Base-by-base conservation (phyloP, 2,329 filamentous ascomycete genomes). In the Berkeleyomyces basicola region DNA sequence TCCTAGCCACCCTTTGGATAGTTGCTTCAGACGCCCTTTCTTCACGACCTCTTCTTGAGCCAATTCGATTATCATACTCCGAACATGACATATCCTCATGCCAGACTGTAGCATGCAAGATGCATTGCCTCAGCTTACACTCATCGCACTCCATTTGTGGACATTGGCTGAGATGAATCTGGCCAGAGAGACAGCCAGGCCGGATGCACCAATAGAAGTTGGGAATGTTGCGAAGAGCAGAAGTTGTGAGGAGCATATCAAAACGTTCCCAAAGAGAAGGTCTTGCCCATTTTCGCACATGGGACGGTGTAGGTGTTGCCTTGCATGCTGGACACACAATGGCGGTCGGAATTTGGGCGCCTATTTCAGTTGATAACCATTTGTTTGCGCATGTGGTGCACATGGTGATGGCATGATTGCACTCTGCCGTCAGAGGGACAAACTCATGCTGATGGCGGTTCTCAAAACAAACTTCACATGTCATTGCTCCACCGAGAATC, bases 151-250 rank as follows among this genome's bases (percentile, higher is more conserved):
- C 68, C 61, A 72, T 71, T 61, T 67, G 69, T 1, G 69, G 61
- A 59, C 74, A 75, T 0, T 62, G 65, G 7, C 59, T 55, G 9
- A 67, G 66, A 46, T 72, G 67, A n/a, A 76, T 71, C 67, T 75
- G 73, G 7, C 74, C 74, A 0, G 73, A 72, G 3, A 66, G 61
- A 65, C 74, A 76, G 4, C 63, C 61, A 2, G 70, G 65, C n/a
- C 71, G 70, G 14, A 75, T 68, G 43, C 74, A 76, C 72, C 72
- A 74, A 40, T 68, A 67, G 61, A 76, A 76, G 9, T 73, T 68
- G 0, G 64, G 65, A 0, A 73, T 67, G 0, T 64, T 63, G 7
- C 67, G 60, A 1, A 76, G 68, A 1, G 68, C 65, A 0, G 69
- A 70, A 31, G 69, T 71, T n/a, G 70, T 70, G 0, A 70, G 66